These are phyloP conservation scores for Ceratonia siliqua DNA, from an alignment of 306 rosid species.

Conservation along the genomic window DNA sequence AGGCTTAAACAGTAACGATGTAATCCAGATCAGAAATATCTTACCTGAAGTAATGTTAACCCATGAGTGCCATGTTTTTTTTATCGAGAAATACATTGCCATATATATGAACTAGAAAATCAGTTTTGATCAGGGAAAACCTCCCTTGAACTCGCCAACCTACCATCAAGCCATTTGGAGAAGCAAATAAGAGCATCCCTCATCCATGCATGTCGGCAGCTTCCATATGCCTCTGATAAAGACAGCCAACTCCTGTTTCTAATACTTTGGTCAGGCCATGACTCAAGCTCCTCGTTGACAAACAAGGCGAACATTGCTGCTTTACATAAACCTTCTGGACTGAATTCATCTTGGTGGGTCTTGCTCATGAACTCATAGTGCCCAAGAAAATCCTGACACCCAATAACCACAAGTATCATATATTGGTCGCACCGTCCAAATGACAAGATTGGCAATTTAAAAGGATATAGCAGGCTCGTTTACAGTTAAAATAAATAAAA, in stretches of 20 bases:
- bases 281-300: constrained; percentile 75
- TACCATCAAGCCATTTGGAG: constrained; percentile 64
- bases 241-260: constrained; percentile 78
- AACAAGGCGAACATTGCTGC: constrained; percentile 81
- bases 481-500: constrained; percentile 12
- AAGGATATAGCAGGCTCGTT: not conserved
- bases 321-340: constrained; percentile 80
- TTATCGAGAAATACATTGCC: no score
- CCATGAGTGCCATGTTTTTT: not conserved
- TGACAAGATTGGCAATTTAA: constrained; percentile 24
- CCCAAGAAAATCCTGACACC: constrained; percentile 68
- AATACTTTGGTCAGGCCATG: constrained; percentile 86
- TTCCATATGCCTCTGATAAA: constrained; percentile 57
- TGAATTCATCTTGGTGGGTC: constrained; percentile 81
- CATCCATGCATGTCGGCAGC: constrained; percentile 89
- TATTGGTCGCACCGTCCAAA: constrained; percentile 1
- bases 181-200: constrained; percentile 75
- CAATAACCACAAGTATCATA: constrained; percentile 8
- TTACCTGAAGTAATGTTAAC: not conserved
- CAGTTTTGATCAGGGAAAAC: constrained; percentile 23
- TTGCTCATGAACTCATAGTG: constrained; percentile 75
- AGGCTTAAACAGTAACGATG: not conserved
- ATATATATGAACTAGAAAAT: no score
- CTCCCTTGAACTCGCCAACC: constrained; percentile 35
- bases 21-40: not conserved